Conservation (phyloP, 257 asterid species). For the Datura wrightii region DNA sequence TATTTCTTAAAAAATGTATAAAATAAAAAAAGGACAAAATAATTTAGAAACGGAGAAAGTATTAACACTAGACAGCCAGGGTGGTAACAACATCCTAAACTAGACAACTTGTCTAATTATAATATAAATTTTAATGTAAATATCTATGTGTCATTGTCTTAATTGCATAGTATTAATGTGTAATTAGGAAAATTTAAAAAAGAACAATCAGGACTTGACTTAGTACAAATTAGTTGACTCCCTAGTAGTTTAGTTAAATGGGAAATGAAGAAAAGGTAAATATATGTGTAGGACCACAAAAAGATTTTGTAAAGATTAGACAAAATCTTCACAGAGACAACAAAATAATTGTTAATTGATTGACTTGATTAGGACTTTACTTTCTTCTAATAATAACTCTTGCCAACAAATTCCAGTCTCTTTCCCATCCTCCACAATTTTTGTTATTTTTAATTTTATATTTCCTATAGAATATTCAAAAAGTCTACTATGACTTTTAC, state of each 20-base stretch:
- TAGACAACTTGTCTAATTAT: too few species aligned
- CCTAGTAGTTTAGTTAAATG: background rate
- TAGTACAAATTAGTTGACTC: slow-evolving; percentile 23
- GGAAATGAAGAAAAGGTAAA: slow-evolving; percentile 16
- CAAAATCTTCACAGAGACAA: slow-evolving; percentile 35
- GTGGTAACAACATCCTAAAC: too few species aligned
- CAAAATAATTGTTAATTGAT: slow-evolving; percentile 16
- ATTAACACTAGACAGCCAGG: too few species aligned
- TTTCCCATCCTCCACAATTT: background rate
- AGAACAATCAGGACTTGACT: background rate
- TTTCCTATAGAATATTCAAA: background rate
- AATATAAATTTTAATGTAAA: background rate
- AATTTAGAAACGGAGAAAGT: too few species aligned
- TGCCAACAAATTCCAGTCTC: slow-evolving; percentile 31
- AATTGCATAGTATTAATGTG: slow-evolving; percentile 18
- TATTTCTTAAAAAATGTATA: too few species aligned
- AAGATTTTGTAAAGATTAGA: slow-evolving; percentile 31
- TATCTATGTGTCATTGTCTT: background rate
- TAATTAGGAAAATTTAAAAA: background rate
- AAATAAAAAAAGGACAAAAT: too few species aligned
- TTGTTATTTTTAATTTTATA: background rate
- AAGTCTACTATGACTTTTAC: background rate
- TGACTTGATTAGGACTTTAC: slow-evolving; percentile 21
- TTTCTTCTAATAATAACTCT: slow-evolving; percentile 32
- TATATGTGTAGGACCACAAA: slow-evolving; percentile 24